Conservation (phyloP, 1,139 yeast species). For the Blastobotrys apis region DNA sequence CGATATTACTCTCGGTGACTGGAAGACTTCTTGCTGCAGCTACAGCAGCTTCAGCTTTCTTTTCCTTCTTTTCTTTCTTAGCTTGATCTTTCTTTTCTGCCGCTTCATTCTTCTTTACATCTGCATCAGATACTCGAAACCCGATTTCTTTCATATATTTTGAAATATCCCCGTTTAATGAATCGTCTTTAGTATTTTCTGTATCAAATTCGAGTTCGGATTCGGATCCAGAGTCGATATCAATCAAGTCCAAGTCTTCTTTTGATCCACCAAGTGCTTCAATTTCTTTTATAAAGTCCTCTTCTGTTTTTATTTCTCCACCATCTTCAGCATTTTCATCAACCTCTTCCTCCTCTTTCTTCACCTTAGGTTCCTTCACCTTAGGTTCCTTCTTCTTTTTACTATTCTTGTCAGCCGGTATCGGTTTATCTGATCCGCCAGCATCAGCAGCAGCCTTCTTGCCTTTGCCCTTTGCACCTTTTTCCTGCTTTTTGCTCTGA, state of each 20-base stretch:
- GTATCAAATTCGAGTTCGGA: slow-evolving; percentile 42
- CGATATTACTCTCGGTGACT: slow-evolving; percentile 1
- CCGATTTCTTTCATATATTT: slow-evolving; percentile 69
- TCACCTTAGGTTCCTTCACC: slow-evolving; percentile 17
- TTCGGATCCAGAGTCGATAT: slow-evolving; percentile 45
- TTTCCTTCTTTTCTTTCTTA: slow-evolving; percentile 25
- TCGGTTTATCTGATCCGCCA: too few species aligned
- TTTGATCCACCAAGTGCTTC: slow-evolving; percentile 61
- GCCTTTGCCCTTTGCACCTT: slow-evolving; percentile 23
- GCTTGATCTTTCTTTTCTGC: slow-evolving; percentile 25
- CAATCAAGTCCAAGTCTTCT: slow-evolving; percentile 54
- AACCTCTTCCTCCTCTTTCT: slow-evolving; percentile 14
- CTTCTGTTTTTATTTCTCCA: slow-evolving; percentile 11
- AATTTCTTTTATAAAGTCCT: slow-evolving; percentile 24
- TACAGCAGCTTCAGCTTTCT: slow-evolving; percentile 13
- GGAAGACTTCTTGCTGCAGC: slow-evolving; percentile 3
- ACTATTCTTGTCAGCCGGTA: slow-evolving; percentile 7
- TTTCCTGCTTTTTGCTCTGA: slow-evolving; percentile 15
- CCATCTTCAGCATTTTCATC: neutral
- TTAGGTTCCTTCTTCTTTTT: slow-evolving; percentile 19
- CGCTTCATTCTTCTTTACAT: slow-evolving; percentile 23
- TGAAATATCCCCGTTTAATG: slow-evolving; percentile 47
- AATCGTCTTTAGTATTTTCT: slow-evolving; percentile 17
- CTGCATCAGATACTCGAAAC: slow-evolving; percentile 38
- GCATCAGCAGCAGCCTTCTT: slow-evolving; percentile 14